Conservation (phyloP, 805 yeast genomes). For the Wickerhamiella occidentalis region DNA sequence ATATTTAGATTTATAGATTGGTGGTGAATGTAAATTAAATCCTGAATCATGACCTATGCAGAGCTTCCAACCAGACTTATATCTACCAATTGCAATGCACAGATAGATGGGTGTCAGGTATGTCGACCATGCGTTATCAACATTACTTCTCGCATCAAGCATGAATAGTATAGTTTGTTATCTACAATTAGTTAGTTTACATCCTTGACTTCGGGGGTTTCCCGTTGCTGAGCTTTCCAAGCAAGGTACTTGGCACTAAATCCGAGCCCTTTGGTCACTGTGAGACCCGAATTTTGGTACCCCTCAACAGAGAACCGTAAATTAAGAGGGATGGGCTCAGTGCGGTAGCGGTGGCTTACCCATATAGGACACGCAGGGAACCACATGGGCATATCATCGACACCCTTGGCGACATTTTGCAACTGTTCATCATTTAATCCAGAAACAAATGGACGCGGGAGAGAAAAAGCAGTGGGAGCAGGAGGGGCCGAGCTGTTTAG, state of each 20-base stretch:
- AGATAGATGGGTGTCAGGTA: too few relatives aligned
- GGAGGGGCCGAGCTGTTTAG: conserved; percentile 16
- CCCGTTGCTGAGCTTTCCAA: conserved; percentile 30
- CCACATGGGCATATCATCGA: conserved; percentile 23
- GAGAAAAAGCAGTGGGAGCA: conserved; percentile 22
- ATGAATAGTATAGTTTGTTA: too few relatives aligned
- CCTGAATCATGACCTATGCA: too few relatives aligned
- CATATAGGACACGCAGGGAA: conserved; percentile 23
- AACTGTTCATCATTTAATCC: conserved; percentile 16
- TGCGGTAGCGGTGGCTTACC: conserved; percentile 20
- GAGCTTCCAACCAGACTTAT: too few relatives aligned
- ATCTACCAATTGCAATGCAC: too few relatives aligned
- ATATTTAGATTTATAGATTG: background rate
- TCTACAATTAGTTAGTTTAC: background rate
- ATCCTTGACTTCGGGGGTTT: background rate
- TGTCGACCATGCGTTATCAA: too few relatives aligned
- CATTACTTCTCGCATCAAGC: too few relatives aligned
- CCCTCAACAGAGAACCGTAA: conserved; percentile 20
- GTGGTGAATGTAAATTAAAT: too few relatives aligned
- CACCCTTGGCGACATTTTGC: conserved; percentile 17
- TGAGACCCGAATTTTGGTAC: conserved; percentile 15
- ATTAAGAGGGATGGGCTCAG: conserved; percentile 19
- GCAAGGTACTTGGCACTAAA: conserved; percentile 68
- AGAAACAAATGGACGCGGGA: conserved; percentile 20
- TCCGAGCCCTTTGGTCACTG: conserved; percentile 36